Evolutionary conservation across 1,284 basidiomycete genomes (phyloP), one percentile per base, ranked within the genome.

Genomic region (Flammula alnicola): DNA sequence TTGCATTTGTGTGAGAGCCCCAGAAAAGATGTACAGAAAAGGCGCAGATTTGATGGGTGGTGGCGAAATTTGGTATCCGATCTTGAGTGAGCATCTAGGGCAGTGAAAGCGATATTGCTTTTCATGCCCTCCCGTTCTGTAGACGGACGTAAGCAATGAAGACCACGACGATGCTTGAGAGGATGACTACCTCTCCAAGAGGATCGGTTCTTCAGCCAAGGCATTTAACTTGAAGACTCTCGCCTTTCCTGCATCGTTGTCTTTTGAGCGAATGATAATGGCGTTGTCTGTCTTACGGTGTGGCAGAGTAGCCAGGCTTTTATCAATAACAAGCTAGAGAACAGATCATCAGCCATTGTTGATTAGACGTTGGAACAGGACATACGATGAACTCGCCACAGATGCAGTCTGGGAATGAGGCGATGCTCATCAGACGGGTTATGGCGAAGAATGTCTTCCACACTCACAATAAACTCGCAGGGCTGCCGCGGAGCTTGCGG

Each of bases 321-420:
- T 88, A 69, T 92, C 90, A 64, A 91, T 87, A 20, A 92, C 90
- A 55, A 92, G 86, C 89, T 92, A 60, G 48, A 56, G 27, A 36
- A 25, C 16, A 31, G 23, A 33, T 39, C 3, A 37, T 45, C 16
- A 41, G 29, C 33, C 38, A 17, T 26, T 51, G 39, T 20, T n/a
- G 16, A 23, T 16, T 44, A 43, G 54, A 51, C 25, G 48, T 32
- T 35, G 16, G 49, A 12, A 54, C 30, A 16, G 7, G 14, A 78
- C 87, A 60, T 65, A 89, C 89, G 62, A 90, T 83, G 61, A 91
- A 91, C 68, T 91, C 88, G 62, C 88, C 89, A 67, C 89, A 91
- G 50, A 92, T 84, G 63, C 90, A 92, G 66, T 92, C 88, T 91
- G 62, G 58, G 59, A 44, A 12, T 3, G n/a, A 25, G 19, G 6